Percentiles rank a stretch among this genome's conserved stretches.
Conservation (phyloP, 345 rosid species). For the Psidium friedrichsthalianum region DNA sequence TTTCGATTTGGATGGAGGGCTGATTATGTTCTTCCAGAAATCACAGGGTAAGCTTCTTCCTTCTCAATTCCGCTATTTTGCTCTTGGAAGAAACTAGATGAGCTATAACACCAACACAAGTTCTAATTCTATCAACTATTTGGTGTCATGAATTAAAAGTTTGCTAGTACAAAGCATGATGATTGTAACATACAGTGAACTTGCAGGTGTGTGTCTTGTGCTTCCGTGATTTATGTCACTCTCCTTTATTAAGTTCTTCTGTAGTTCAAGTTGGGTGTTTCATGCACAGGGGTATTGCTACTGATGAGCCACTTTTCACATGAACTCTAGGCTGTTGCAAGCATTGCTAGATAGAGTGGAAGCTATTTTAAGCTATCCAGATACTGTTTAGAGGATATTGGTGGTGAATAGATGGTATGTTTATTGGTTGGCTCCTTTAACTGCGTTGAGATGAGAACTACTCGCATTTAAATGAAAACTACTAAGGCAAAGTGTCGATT, state of each 20-base stretch:
- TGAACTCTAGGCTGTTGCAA: conserved; percentile 65
- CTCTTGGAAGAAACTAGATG: neutral
- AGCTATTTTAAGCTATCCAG: conserved; percentile 48
- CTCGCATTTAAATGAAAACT: neutral
- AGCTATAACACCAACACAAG: neutral
- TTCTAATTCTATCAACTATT: neutral
- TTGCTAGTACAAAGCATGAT: neutral
- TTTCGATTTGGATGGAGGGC: conserved; percentile 89
- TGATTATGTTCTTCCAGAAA: conserved; percentile 77
- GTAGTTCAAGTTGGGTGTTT: conserved; percentile 7
- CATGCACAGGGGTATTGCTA: conserved; percentile 60
- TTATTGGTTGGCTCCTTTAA: neutral
- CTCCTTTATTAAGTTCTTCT: neutral
- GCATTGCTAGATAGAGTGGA: conserved; percentile 87
- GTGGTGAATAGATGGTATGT: neutral
- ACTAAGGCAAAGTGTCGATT: neutral
- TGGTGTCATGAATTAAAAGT: neutral
- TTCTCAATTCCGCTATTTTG: neutral
- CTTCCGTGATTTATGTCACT: neutral
- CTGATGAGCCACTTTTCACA: conserved; percentile 67
- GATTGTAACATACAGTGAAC: neutral
- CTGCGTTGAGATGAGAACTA: neutral
- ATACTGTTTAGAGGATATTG: neutral
- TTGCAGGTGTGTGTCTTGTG: neutral
- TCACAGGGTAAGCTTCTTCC: conserved; percentile 54